phyloP scores from a whole-genome alignment of 257 asterid species.

The Verbascum thapsus region DNA sequence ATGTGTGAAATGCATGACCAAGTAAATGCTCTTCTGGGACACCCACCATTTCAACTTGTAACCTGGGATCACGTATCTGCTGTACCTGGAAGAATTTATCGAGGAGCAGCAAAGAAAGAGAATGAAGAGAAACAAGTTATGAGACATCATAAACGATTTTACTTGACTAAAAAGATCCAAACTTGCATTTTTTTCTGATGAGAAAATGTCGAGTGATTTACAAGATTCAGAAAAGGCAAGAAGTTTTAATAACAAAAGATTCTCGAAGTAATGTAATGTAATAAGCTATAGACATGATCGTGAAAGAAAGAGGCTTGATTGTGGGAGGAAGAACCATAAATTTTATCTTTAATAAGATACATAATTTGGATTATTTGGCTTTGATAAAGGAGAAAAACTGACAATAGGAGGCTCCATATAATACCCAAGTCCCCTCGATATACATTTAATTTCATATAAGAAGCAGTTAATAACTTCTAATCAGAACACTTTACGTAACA shows the following conservation, averaged over 20 bases:
- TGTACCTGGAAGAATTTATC: slow-evolving; percentile 53
- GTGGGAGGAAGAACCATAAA: no score
- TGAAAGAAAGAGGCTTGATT: no score
- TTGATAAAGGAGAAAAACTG: no score
- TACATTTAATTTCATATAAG: no score
- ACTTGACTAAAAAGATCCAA: neutral
- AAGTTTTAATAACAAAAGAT: slow-evolving; percentile 1
- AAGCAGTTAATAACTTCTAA: no score
- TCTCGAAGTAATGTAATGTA: neutral
- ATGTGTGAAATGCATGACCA: slow-evolving; percentile 96
- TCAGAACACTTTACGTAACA: no score
- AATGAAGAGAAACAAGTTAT: neutral
- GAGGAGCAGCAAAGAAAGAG: neutral
- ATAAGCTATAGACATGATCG: no score
- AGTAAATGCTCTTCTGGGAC: slow-evolving; percentile 84
- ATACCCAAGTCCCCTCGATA: no score
- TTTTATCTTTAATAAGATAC: no score
- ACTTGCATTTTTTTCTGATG: neutral
- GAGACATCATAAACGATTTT: neutral
- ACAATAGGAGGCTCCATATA: no score
- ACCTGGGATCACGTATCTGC: slow-evolving; percentile 71
- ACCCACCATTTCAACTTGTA: slow-evolving; percentile 87
- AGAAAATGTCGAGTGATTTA: slow-evolving; percentile 7
- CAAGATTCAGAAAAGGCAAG: slow-evolving; percentile 1
- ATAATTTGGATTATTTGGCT: no score